Evolutionary conservation across 192 early-diverging fungal species (phyloP).

Genomic region (Umbelopsis vinacea): DNA sequence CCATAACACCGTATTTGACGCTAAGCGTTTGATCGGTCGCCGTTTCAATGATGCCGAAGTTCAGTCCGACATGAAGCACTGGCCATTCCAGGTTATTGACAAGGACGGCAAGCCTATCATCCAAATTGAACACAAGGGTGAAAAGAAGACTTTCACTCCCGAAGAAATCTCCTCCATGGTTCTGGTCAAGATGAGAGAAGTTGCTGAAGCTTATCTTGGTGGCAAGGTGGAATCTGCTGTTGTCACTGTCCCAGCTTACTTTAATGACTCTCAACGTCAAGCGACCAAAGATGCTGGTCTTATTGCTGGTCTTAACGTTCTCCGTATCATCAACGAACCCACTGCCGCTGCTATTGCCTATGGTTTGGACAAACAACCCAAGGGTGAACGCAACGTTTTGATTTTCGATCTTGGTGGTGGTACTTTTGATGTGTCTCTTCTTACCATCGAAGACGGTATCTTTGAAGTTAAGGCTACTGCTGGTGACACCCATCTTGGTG

Average conservation of each 20-base stretch:
- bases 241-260: constrained; percentile 97
- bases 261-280: constrained; percentile 99
- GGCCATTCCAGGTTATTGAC: constrained; percentile 91
- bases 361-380: constrained; percentile 96
- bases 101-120: constrained; percentile 90
- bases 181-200: constrained; percentile 71
- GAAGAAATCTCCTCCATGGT: constrained; percentile 99
- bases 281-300: constrained; percentile 99
- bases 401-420: constrained; percentile 99
- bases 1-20: constrained; percentile 96
- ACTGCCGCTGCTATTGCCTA: constrained; percentile 99
- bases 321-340: constrained; percentile 99
- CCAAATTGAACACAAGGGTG: constrained; percentile 95
- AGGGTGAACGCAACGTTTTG: constrained; percentile 93
- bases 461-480: constrained; percentile 99
- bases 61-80: constrained; percentile 99
- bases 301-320: constrained; percentile 95
- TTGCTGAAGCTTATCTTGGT: constrained; percentile 81
- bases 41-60: constrained; percentile 91
- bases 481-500: constrained; percentile 99
- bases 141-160: constrained; percentile 94
- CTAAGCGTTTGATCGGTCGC: constrained; percentile 98
- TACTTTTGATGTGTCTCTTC: constrained; percentile 97
- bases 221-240: constrained; percentile 91
- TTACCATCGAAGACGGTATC: constrained; percentile 97